phyloP scores from a whole-genome alignment of 805 yeast genomes.

The Myxozyma lipomycoides region DNA sequence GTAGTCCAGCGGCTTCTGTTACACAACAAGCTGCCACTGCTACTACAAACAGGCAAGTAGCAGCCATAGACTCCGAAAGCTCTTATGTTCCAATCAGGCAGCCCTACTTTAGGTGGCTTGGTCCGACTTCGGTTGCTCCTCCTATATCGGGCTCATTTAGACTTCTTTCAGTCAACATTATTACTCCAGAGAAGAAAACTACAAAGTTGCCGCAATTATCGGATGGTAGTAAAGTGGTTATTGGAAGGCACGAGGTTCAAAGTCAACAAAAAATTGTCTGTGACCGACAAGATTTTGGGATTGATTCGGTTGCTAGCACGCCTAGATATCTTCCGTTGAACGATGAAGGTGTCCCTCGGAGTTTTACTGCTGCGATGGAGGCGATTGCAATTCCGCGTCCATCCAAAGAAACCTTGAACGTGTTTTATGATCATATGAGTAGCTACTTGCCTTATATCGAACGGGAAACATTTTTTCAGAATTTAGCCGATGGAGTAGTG shows the following conservation, averaged over 20 bases:
- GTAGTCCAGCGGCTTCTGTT: background rate
- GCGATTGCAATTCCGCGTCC: slow-evolving; percentile 12
- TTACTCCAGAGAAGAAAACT: slow-evolving; percentile 8
- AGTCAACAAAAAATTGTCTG: slow-evolving; percentile 6
- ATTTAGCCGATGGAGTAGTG: slow-evolving; percentile 26
- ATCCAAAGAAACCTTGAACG: slow-evolving; percentile 11
- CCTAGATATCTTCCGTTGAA: background rate
- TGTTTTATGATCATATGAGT: slow-evolving; percentile 27
- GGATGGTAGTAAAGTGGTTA: background rate
- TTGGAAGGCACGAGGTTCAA: slow-evolving; percentile 12
- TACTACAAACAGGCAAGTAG: background rate
- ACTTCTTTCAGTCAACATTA: slow-evolving; percentile 32
- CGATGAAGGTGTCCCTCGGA: background rate
- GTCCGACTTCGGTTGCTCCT: slow-evolving; percentile 35
- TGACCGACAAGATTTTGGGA: slow-evolving; percentile 14
- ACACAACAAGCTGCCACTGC: background rate
- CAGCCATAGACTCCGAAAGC: background rate
- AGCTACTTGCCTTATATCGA: slow-evolving; percentile 31
- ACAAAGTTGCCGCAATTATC: slow-evolving; percentile 1
- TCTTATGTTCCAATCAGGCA: slow-evolving; percentile 24
- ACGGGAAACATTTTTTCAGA: slow-evolving; percentile 26
- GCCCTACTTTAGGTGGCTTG: slow-evolving; percentile 35
- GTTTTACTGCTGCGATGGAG: background rate
- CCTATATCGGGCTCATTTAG: slow-evolving; percentile 32
- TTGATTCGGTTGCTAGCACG: background rate